These are phyloP conservation scores for Cyclocybe aegerita DNA, from an alignment of 768 basidiomycete species.

Conservation along the genomic window DNA sequence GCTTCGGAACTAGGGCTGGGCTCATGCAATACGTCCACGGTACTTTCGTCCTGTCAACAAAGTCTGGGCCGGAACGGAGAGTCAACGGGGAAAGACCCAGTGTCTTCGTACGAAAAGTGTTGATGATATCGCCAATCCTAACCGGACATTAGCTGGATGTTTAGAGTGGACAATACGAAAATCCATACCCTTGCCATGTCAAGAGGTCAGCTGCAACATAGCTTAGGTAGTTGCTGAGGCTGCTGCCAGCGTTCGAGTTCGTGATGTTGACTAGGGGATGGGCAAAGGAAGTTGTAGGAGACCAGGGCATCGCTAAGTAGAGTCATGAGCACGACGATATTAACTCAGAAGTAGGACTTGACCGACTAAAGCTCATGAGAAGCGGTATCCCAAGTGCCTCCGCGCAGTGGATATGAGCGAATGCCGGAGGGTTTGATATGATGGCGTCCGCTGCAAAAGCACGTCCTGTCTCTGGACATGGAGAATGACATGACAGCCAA, in stretches of 20 bases:
- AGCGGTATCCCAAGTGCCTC: constrained; percentile 62
- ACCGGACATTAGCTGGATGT: background rate
- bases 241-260: constrained; percentile 48
- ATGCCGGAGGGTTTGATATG: constrained; percentile 66
- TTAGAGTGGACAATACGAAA: constrained; percentile 1
- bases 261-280: constrained; percentile 66
- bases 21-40: constrained; percentile 70
- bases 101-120: constrained; percentile 48
- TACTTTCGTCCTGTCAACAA: constrained; percentile 51
- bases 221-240: constrained; percentile 57
- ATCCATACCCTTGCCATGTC: constrained; percentile 55
- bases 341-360: constrained; percentile 5
- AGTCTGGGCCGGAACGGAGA: constrained; percentile 46
- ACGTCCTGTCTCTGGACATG: constrained; percentile 41
- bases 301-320: constrained; percentile 64
- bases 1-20: constrained; percentile 56
- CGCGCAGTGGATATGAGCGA: constrained; percentile 65
- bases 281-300: constrained; percentile 52
- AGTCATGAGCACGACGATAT: background rate
- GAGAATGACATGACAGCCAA: constrained; percentile 50
- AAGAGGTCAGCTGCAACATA: constrained; percentile 61
- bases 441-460: constrained; percentile 63
- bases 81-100: constrained; percentile 50
- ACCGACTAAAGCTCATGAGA: constrained; percentile 56
- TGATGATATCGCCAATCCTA: constrained; percentile 61